Evolutionary conservation across 2,329 filamentous ascomycete genomes (phyloP).

Genomic region (Pyrenochaeta sp.): DNA sequence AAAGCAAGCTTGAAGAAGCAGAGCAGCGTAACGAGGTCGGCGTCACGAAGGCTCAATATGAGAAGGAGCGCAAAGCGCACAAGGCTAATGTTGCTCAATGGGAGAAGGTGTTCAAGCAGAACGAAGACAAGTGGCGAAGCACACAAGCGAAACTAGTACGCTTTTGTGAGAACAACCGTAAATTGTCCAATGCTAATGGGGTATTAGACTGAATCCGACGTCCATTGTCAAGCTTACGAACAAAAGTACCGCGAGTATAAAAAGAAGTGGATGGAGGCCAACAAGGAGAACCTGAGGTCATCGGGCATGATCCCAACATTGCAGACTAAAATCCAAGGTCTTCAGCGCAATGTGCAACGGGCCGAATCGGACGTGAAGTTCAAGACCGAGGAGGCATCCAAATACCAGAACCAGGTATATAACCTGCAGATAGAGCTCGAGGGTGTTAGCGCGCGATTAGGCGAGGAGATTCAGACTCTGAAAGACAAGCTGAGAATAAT

Average conservation of each 20-base stretch:
- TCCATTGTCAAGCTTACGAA: constrained; percentile 33
- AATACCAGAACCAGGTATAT: constrained; percentile 54
- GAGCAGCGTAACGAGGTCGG: constrained; percentile 33
- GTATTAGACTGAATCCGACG: constrained; percentile 31
- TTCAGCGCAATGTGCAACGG: constrained; percentile 37
- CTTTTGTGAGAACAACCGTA: not conserved
- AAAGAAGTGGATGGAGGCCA: constrained; percentile 32
- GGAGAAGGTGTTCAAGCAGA: constrained; percentile 42
- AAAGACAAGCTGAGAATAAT: constrained; percentile 70
- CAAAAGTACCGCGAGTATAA: constrained; percentile 38
- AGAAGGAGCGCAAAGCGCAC: constrained; percentile 38
- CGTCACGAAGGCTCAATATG: constrained; percentile 37
- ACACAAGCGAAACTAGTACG: constrained; percentile 38
- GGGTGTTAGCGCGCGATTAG: constrained; percentile 69
- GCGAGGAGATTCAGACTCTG: constrained; percentile 71
- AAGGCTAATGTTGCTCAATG: constrained; percentile 45
- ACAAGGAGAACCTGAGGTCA: constrained; percentile 34
- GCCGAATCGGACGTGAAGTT: constrained; percentile 42
- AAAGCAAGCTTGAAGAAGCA: constrained; percentile 30
- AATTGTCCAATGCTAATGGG: not conserved
- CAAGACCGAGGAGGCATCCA: constrained; percentile 43
- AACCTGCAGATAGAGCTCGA: constrained; percentile 60
- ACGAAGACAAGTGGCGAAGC: constrained; percentile 40
- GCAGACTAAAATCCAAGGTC: constrained; percentile 38
- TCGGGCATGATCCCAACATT: constrained; percentile 35